Conservation (phyloP, 1,139 yeast species). For the Suhomyces taliae region DNA sequence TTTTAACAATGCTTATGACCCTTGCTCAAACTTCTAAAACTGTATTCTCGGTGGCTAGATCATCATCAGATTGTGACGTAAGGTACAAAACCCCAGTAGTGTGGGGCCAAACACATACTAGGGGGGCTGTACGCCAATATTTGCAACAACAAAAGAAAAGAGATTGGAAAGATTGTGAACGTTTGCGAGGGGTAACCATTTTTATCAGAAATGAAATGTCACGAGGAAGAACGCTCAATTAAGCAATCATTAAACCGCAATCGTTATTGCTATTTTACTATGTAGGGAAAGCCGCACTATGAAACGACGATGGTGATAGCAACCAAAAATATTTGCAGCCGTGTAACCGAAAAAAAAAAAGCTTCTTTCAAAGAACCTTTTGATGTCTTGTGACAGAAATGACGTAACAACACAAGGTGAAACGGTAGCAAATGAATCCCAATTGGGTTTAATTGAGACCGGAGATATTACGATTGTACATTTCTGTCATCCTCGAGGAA, state of each 20-base stretch:
- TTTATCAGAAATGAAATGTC: neutral
- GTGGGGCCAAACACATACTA: neutral
- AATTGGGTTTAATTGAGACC: neutral
- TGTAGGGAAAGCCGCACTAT: neutral
- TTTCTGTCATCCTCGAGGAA: too few species aligned
- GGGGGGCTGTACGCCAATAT: constrained; percentile 6
- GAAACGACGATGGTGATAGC: neutral
- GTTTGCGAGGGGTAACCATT: neutral
- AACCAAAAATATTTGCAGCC: neutral
- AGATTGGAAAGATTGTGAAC: constrained; percentile 5
- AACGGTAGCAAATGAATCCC: neutral
- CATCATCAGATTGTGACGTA: constrained; percentile 1
- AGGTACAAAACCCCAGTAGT: constrained; percentile 2
- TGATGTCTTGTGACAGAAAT: neutral
- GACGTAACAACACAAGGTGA: neutral
- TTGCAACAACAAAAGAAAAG: neutral
- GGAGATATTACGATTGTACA: too few species aligned
- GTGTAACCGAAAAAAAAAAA: neutral
- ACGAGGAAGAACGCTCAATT: neutral
- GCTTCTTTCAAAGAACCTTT: too few species aligned
- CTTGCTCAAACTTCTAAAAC: constrained; percentile 3
- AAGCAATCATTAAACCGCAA: constrained; percentile 1
- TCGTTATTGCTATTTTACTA: neutral
- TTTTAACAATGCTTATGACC: neutral
- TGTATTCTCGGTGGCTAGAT: constrained; percentile 3